These are phyloP conservation scores for Neoboletus subvelutipes DNA, from an alignment of 768 basidiomycete genomes.

Conservation along the genomic window DNA sequence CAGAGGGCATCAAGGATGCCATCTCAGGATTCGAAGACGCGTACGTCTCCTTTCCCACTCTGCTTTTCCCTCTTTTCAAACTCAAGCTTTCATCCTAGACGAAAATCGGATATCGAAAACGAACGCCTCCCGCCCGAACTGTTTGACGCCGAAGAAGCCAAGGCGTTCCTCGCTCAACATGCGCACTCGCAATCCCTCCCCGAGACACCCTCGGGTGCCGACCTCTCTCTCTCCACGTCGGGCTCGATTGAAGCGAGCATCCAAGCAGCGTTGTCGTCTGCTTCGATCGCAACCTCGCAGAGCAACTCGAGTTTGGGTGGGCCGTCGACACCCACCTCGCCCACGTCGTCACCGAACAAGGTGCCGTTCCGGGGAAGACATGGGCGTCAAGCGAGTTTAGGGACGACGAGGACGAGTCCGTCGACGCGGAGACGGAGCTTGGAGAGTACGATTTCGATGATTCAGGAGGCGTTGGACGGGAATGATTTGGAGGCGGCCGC, in stretches of 20 bases:
- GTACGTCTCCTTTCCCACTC: slow-evolving; percentile 48
- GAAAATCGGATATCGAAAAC: slow-evolving; percentile 98
- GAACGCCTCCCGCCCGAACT: slow-evolving; percentile 97
- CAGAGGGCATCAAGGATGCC: slow-evolving; percentile 93
- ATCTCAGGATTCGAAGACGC: slow-evolving; percentile 95
- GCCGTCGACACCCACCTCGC: slow-evolving; percentile 31
- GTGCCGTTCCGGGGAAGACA: slow-evolving; percentile 66
- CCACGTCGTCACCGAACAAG: slow-evolving; percentile 45
- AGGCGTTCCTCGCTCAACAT: slow-evolving; percentile 50
- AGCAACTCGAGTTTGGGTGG: slow-evolving; percentile 24
- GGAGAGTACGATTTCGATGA: slow-evolving; percentile 94
- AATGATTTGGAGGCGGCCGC: slow-evolving; percentile 41
- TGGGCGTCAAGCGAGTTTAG: slow-evolving; percentile 56
- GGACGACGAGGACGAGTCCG: slow-evolving; percentile 90
- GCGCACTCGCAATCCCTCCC: slow-evolving; percentile 44
- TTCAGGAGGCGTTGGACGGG: slow-evolving; percentile 89
- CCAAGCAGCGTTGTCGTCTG: slow-evolving; percentile 25
- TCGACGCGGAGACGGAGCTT: slow-evolving; percentile 88
- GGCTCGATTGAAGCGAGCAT: slow-evolving; percentile 44
- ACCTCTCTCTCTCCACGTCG: slow-evolving; percentile 46
- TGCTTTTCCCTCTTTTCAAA: not conserved
- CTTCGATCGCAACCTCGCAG: slow-evolving; percentile 25
- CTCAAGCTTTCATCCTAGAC: slow-evolving; percentile 44
- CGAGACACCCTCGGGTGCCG: slow-evolving; percentile 46
- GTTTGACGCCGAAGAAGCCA: slow-evolving; percentile 76